A percentile compares a stretch with the other conserved stretches of the same genome.
phyloP scores from a whole-genome alignment of 140 eudicot species.

The Cichorium intybus region DNA sequence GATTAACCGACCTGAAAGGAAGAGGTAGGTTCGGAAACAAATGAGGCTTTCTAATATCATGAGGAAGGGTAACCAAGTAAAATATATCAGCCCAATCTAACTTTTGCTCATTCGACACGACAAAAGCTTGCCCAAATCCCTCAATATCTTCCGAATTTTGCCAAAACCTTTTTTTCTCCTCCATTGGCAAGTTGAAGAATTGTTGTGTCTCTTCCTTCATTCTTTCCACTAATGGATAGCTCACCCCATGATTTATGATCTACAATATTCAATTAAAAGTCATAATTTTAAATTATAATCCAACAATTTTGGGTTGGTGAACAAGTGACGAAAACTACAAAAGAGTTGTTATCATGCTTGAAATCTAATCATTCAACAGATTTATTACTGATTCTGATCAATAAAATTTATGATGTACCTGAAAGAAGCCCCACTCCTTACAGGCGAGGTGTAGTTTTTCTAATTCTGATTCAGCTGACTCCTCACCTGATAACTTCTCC shows the following conservation, averaged over 20 bases:
- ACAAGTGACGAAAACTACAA: not conserved
- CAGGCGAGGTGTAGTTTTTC: not conserved
- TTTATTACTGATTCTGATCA: too few relatives aligned
- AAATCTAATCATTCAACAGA: too few relatives aligned
- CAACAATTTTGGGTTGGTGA: too few relatives aligned
- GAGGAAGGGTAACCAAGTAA: not conserved
- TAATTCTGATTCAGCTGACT: not conserved
- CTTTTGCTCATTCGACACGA: not conserved
- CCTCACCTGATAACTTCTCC: not conserved
- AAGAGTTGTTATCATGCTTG: too few relatives aligned
- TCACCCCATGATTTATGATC: not conserved
- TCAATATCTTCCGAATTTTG: not conserved
- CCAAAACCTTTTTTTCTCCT: not conserved
- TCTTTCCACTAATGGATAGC: not conserved
- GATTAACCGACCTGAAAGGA: not conserved
- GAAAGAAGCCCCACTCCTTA: not conserved
- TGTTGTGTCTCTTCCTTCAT: not conserved
- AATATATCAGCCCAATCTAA: not conserved
- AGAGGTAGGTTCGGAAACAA: not conserved
- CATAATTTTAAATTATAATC: too few relatives aligned
- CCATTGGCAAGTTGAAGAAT: not conserved
- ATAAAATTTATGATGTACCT: not conserved
- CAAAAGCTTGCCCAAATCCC: not conserved
- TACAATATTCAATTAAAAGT: too few relatives aligned
- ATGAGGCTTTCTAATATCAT: not conserved